Conservation (phyloP, 306 rosid species). For the Crataegus laevigata region DNA sequence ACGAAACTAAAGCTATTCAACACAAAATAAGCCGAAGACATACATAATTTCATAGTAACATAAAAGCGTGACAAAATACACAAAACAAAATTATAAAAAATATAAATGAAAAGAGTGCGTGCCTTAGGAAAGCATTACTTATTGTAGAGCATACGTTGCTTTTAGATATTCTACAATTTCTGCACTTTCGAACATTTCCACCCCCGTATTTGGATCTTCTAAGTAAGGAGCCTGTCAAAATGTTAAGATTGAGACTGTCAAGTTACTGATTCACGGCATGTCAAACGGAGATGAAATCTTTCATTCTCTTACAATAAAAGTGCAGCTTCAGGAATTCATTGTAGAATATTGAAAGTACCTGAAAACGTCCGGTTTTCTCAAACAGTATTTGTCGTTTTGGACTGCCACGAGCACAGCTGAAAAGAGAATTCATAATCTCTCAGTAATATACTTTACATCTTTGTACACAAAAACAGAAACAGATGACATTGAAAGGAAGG, state of each 20-base stretch:
- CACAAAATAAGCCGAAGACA: slow-evolving; percentile 2
- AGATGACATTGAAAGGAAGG: neutral
- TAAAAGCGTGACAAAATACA: neutral
- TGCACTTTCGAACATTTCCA: slow-evolving; percentile 93
- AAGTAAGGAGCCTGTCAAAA: slow-evolving; percentile 70
- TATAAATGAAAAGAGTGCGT: slow-evolving; percentile 2
- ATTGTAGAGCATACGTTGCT: slow-evolving; percentile 70
- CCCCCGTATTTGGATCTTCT: slow-evolving; percentile 95
- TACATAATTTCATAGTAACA: neutral
- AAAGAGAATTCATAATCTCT: slow-evolving; percentile 17
- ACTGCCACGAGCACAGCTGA: slow-evolving; percentile 95
- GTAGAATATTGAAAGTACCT: slow-evolving; percentile 43
- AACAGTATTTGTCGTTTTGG: slow-evolving; percentile 64
- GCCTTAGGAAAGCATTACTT: slow-evolving; percentile 8
- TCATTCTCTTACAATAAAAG: neutral
- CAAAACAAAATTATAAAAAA: neutral
- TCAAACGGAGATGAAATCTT: slow-evolving; percentile 7
- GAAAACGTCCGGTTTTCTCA: slow-evolving; percentile 61
- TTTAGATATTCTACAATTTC: slow-evolving; percentile 75
- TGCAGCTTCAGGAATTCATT: neutral
- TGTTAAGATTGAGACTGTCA: neutral
- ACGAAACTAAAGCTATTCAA: neutral
- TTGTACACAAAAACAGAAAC: neutral
- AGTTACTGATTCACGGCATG: slow-evolving; percentile 4
- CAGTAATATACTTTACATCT: neutral